These are phyloP conservation scores for Nicotiana knightiana DNA, from an alignment of 257 asterid genomes.

Conservation along the genomic window DNA sequence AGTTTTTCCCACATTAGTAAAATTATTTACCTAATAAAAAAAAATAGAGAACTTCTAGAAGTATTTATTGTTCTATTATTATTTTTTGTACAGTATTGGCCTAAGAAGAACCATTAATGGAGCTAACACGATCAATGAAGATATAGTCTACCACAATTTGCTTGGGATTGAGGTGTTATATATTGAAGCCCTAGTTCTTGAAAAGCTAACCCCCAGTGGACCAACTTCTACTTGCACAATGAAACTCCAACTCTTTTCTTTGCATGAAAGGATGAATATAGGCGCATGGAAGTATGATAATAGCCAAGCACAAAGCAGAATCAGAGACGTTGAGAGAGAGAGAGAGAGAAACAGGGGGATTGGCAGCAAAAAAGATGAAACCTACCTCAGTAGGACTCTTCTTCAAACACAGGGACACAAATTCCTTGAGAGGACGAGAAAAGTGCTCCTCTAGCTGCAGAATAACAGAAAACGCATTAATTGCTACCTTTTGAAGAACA, in stretches of 20 bases:
- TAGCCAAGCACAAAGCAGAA: background rate
- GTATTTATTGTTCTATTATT: background rate
- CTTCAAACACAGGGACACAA: slow-evolving; percentile 79
- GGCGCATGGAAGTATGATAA: background rate
- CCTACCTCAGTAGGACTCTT: slow-evolving; percentile 90
- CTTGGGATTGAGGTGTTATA: background rate
- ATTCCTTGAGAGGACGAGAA: slow-evolving; percentile 93
- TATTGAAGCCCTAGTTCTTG: background rate
- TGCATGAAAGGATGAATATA: background rate
- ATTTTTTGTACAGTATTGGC: no score
- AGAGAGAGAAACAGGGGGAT: background rate
- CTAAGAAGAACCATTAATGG: background rate
- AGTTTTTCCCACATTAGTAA: background rate
- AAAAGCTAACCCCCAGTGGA: background rate
- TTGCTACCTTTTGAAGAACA: background rate
- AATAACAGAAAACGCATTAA: slow-evolving; percentile 15
- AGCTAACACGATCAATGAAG: background rate
- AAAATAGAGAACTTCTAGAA: background rate
- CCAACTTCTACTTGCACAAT: background rate
- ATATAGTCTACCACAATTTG: background rate
- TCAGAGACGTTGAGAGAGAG: background rate
- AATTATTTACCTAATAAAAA: background rate
- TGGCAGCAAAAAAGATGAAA: slow-evolving; percentile 15
- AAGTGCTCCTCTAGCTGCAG: slow-evolving; percentile 98
- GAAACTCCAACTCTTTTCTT: background rate